Percentiles rank a stretch among this genome's conserved stretches.
phyloP scores from a whole-genome alignment of 1,284 basidiomycete genomes.

The Malassezia obtusa region DNA sequence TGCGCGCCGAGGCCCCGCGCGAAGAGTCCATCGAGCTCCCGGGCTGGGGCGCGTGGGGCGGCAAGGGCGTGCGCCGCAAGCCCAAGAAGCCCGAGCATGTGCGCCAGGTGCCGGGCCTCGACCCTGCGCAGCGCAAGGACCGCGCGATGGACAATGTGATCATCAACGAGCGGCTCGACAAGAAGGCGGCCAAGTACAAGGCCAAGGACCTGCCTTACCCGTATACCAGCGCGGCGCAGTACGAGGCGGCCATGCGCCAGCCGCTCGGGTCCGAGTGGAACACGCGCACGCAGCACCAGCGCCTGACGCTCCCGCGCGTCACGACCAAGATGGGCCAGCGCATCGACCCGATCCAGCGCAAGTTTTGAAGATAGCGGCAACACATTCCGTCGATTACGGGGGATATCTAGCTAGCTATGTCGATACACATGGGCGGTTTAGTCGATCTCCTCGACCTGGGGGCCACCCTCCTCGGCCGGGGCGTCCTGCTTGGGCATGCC shows the following conservation, averaged over 20 bases:
- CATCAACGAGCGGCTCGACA: constrained; percentile 85
- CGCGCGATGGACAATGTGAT: constrained; percentile 75
- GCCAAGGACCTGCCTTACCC: constrained; percentile 77
- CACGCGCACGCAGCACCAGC: constrained; percentile 74
- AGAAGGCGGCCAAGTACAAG: constrained; percentile 78
- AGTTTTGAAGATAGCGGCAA: background rate
- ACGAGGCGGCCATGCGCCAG: constrained; percentile 67
- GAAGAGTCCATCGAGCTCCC: constrained; percentile 81
- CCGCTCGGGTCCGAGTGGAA: constrained; percentile 90
- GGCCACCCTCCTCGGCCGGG: constrained; percentile 59
- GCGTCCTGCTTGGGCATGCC: constrained; percentile 52
- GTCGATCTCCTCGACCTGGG: constrained; percentile 76
- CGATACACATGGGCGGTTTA: constrained; percentile 35
- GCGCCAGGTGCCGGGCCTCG: constrained; percentile 55
- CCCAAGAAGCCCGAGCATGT: constrained; percentile 13
- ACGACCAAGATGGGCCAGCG: constrained; percentile 34
- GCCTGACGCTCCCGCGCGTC: constrained; percentile 50
- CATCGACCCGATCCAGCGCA: constrained; percentile 27
- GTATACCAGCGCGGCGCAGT: constrained; percentile 81
- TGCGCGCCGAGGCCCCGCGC: constrained; percentile 68
- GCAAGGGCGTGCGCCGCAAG: constrained; percentile 56
- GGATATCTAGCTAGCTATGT: constrained; percentile 1
- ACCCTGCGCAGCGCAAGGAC: constrained; percentile 69
- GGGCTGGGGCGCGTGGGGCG: constrained; percentile 94
- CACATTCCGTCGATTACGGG: background rate